Evolutionary conservation across 2,329 filamentous ascomycete genomes (phyloP).

Genomic region (Celoporthe dispersa): DNA sequence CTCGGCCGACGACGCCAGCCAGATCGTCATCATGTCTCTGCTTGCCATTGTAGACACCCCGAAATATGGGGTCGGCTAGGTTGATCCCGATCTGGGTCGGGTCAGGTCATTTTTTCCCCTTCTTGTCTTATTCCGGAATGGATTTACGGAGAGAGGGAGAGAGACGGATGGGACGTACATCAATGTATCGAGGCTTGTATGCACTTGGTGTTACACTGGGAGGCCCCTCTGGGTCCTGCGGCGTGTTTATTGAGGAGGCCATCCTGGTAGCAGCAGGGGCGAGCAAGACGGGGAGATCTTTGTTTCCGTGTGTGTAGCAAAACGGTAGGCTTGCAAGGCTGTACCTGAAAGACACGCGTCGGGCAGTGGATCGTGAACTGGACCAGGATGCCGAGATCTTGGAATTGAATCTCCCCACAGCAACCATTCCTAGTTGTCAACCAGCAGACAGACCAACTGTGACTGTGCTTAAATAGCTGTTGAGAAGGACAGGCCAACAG

Average conservation of each 20-base stretch:
- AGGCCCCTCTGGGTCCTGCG: slow-evolving; percentile 12
- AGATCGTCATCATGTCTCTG: slow-evolving; percentile 76
- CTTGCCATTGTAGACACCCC: slow-evolving; percentile 81
- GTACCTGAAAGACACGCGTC: slow-evolving; percentile 5
- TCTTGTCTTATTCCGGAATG: slow-evolving; percentile 6
- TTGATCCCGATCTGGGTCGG: slow-evolving; percentile 82
- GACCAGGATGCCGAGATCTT: slow-evolving; percentile 17
- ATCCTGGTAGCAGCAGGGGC: slow-evolving; percentile 22
- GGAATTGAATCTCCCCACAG: slow-evolving; percentile 11
- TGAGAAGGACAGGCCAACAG: not conserved
- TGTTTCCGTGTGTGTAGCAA: not conserved
- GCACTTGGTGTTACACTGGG: slow-evolving; percentile 20
- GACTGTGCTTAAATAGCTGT: not conserved
- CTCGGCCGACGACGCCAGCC: slow-evolving; percentile 76
- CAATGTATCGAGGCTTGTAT: slow-evolving; percentile 61
- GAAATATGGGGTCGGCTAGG: slow-evolving; percentile 88
- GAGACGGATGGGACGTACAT: slow-evolving; percentile 52
- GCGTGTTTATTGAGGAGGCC: slow-evolving; percentile 28
- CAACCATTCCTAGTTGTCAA: slow-evolving; percentile 9
- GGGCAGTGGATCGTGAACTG: slow-evolving; percentile 1
- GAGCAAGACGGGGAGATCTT: not conserved
- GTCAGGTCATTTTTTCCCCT: slow-evolving; percentile 19
- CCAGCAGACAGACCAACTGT: too few relatives aligned
- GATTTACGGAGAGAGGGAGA: slow-evolving; percentile 6
- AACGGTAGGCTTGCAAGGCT: not conserved